Evolutionary conservation across 129 eudicot genomes (phyloP), one percentile per base, ranked within the genome.

Genomic region (Dittrichia graveolens): DNA sequence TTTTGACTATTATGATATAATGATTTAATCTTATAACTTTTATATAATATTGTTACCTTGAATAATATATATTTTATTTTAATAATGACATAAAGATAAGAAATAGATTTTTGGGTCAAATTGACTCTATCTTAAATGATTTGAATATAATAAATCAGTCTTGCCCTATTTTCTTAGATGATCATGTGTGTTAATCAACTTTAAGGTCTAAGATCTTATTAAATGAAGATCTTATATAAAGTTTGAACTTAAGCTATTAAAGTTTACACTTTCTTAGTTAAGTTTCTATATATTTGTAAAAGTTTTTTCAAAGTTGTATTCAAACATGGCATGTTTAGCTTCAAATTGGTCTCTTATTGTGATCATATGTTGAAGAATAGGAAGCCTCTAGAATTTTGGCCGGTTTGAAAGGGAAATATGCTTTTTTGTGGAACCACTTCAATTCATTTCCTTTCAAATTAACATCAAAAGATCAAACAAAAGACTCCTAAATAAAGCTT

Each of bases 401-500:
- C 81, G 76, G 81, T 77, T 77, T 77, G 76, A 77, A 77, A 69
- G 68, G 49, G 68, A 77, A 50, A 60, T 46, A 18, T 39, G 8
- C 69, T 68, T 76, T 76, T 67, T 68, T 38, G 59, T 62, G 3
- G 35, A 41, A 10, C 6, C 61, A 37, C 53, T 65, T n/a, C n/a
- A n/a, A n/a, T n/a, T n/a, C n/a, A n/a, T n/a, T n/a, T 75, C 2
- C 44, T 64, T 65, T 65, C 65, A 38, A 43, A n/a, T n/a, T n/a
- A n/a, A 38, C 54, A 74, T 62, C 61, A 14, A 14, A 5, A 14
- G 42, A 42, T 71, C 65, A 55, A 55, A 39, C 8, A 16, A 10
- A 44, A 31, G 43, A 45, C 43, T 65, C 40, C 16, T 11, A 45
- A 13, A 3, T 18, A 13, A 66, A 15, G 34, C 12, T 5, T 45